Evolutionary conservation across 2,329 filamentous ascomycete species (phyloP).

Genomic region (Colletotrichum scovillei): DNA sequence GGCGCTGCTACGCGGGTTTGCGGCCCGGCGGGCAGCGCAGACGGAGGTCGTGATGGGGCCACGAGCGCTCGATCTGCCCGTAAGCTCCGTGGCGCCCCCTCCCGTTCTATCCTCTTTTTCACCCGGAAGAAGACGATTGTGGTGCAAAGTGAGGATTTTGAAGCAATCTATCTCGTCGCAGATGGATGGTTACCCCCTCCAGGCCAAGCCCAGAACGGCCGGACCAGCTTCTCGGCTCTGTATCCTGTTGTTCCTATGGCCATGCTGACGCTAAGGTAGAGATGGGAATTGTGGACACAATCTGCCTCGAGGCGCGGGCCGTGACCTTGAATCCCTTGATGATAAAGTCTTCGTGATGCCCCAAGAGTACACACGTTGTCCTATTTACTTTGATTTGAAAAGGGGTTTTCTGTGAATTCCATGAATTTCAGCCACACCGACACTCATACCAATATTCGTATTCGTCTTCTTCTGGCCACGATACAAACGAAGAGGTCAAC

Average conservation of each 20-base stretch:
- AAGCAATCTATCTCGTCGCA: constrained; percentile 22
- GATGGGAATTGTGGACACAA: constrained; percentile 19
- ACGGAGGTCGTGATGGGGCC: constrained; percentile 5
- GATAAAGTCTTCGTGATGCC: constrained; percentile 37
- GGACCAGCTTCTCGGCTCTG: constrained; percentile 15
- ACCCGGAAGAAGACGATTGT: constrained; percentile 6
- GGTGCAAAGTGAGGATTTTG: constrained; percentile 11
- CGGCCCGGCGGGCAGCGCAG: constrained; percentile 32
- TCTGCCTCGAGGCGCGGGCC: background rate
- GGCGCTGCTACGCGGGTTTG: constrained; percentile 24
- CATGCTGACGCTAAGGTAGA: background rate
- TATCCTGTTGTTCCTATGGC: constrained; percentile 8
- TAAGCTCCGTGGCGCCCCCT: background rate
- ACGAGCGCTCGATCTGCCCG: background rate
- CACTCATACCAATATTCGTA: background rate
- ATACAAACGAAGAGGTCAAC: background rate
- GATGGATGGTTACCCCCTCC: background rate
- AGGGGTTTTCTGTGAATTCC: background rate
- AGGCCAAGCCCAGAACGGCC: background rate
- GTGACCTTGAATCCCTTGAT: background rate
- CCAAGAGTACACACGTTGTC: background rate
- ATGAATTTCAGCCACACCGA: background rate
- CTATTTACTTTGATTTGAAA: constrained; percentile 14
- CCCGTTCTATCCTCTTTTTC: background rate
- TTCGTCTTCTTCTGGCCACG: background rate